These are phyloP conservation scores for Coemansia sp. DNA, from an alignment of 192 early-diverging fungal species.

Conservation along the genomic window DNA sequence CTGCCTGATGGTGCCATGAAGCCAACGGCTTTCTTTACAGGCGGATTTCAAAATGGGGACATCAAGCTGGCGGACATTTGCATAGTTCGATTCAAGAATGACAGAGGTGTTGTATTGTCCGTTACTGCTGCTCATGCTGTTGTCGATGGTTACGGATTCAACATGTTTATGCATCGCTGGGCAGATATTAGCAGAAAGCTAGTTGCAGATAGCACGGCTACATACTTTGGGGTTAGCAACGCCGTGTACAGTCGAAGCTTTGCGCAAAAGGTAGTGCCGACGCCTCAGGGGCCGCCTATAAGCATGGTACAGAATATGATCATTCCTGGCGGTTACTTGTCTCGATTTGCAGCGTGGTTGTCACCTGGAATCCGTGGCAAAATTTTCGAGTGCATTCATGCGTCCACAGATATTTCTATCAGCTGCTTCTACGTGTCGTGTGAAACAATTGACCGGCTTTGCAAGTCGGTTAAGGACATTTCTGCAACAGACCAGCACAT, in stretches of 20 bases:
- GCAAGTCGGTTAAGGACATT: background rate
- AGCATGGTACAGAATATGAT: background rate
- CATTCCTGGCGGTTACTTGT: background rate
- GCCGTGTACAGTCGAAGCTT: background rate
- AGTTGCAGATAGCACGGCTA: background rate
- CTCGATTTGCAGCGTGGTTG: constrained; percentile 8
- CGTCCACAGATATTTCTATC: background rate
- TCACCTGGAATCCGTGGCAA: constrained; percentile 15
- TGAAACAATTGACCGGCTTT: background rate
- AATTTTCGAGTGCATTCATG: background rate
- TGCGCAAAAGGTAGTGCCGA: background rate
- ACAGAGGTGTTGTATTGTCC: constrained; percentile 20
- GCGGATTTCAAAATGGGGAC: background rate
- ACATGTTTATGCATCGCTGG: constrained; percentile 21
- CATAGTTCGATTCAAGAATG: constrained; percentile 10
- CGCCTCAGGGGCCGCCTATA: background rate
- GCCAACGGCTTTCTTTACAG: background rate
- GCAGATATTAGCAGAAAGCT: constrained; percentile 1
- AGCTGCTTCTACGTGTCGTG: constrained; percentile 13
- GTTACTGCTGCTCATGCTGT: constrained; percentile 3
- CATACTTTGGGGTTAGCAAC: background rate
- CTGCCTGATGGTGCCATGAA: background rate
- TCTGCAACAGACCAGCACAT: background rate
- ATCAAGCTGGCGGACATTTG: constrained; percentile 9
- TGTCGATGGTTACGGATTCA: constrained; percentile 16